A percentile compares a stretch with the other conserved stretches of the same genome.
phyloP scores from a whole-genome alignment of 495 filamentous ascomycete species.

The Hyaloscypha variabilis region DNA sequence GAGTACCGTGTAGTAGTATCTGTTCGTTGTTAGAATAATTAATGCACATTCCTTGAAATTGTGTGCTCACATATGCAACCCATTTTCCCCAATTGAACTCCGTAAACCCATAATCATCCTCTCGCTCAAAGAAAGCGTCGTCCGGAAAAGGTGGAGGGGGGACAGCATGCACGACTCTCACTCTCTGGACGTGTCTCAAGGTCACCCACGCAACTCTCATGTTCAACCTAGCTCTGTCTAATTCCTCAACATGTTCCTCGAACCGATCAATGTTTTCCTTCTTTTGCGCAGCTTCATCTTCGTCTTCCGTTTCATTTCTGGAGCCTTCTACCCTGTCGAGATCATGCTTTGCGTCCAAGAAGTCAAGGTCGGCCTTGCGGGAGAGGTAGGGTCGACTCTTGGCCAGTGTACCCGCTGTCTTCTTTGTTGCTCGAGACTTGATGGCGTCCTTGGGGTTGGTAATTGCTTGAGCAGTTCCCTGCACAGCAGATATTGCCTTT shows the following conservation, averaged over 20 bases:
- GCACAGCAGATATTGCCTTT: constrained; percentile 10
- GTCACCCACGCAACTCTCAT: constrained; percentile 44
- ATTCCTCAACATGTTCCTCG: constrained; percentile 32
- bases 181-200: constrained; percentile 42
- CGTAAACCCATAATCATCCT: constrained; percentile 24
- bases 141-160: constrained; percentile 33
- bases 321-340: constrained; percentile 26
- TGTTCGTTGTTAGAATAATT: constrained; percentile 26
- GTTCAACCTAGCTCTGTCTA: constrained; percentile 39
- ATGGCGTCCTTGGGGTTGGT: constrained; percentile 38
- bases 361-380: constrained; percentile 39
- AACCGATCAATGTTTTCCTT: constrained; percentile 22
- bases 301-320: not conserved
- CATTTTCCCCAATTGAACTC: constrained; percentile 40
- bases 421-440: constrained; percentile 35
- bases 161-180: constrained; percentile 36
- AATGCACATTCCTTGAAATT: not conserved
- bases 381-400: constrained; percentile 40
- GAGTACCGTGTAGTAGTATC: constrained; percentile 42
- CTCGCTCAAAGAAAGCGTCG: constrained; percentile 25
- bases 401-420: constrained; percentile 35
- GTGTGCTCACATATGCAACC: constrained; percentile 41
- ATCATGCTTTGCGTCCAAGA: constrained; percentile 41
- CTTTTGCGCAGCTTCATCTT: constrained; percentile 5
- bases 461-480: constrained; percentile 26